A percentile compares a stretch with the other conserved stretches of the same genome.
Conservation (phyloP, 2,329 filamentous ascomycete species). For the Diaporthe vexans region DNA sequence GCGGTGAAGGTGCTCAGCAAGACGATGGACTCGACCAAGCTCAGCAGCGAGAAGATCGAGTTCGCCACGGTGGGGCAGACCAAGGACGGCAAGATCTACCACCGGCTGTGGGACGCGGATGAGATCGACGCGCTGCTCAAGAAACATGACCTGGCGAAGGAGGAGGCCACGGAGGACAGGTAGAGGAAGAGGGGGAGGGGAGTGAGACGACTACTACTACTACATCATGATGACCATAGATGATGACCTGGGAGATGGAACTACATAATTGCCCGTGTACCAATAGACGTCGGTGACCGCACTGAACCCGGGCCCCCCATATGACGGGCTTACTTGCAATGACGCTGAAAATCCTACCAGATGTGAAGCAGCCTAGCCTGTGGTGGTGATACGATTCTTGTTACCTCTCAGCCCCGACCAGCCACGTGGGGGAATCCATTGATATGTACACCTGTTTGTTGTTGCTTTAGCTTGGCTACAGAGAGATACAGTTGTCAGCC, state of each 20-base stretch:
- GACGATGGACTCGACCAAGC: constrained; percentile 99
- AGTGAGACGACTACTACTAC: background rate
- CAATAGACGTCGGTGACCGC: constrained; percentile 43
- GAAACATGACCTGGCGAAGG: constrained; percentile 95
- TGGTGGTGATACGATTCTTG: background rate
- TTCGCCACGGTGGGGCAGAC: constrained; percentile 98
- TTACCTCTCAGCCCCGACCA: background rate
- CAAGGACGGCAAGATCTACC: constrained; percentile 95
- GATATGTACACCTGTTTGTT: constrained; percentile 7
- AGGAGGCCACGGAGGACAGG: constrained; percentile 79
- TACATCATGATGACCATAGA: constrained; percentile 33
- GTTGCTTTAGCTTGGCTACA: constrained; percentile 23
- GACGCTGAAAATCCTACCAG: background rate
- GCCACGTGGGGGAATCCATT: background rate
- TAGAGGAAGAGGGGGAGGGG: constrained; percentile 66
- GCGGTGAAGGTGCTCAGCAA: constrained; percentile 99
- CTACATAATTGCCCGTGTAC: constrained; percentile 47
- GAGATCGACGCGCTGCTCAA: constrained; percentile 95
- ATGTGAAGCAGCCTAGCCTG: background rate
- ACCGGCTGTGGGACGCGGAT: constrained; percentile 96
- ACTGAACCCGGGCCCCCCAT: background rate
- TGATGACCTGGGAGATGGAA: constrained; percentile 24
- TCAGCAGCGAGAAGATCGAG: constrained; percentile 99
- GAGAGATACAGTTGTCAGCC: constrained; percentile 43
- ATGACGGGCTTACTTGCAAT: background rate